Evolutionary conservation across 495 filamentous ascomycete species (phyloP), one percentile per base, ranked within the genome.

Genomic region (Pyronema domesticum): DNA sequence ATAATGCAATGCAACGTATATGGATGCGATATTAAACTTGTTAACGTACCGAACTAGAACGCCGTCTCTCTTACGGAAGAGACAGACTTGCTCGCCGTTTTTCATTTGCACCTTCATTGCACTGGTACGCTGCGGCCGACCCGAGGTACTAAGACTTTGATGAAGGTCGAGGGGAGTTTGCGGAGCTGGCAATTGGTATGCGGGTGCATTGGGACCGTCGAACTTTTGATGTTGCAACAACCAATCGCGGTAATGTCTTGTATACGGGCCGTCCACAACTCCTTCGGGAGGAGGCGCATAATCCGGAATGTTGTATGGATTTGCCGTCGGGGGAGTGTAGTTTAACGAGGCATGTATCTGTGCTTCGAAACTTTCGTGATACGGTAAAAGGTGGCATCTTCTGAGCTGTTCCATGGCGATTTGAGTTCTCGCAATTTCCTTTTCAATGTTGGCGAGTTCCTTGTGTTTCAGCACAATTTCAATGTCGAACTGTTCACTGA

Each of bases 401-500:
- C 91, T 83, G 46, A 98, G 75, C 67, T 96, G 91, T 69, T 98
- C 91, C 58, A 95, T 75, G n/a, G 88, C 84, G 59, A 88, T 72
- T 73, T 95, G 88, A 60, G 89, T 95, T 73, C 94, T 95, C 60
- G 86, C 88, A 57, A 96, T 77, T 68, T 96, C 89, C 68, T 95
- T 88, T 66, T 96, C 86, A 68, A 98, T 94, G 55, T 94, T 74
- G 13, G 87, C 84, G 23, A 95, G 70, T 70, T 98, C 91, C 58
- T 89, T 78, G 65, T 98, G 91, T 72, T 95, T 98, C 60, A 94
- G 69, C 53, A 95, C 71, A 42, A 96, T 89, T 69, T 96, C 87
- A 55, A 93, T 78, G 60, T 84, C 82, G 67, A 98, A 80, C 68
- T 95, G 85, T 40, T 82, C 76, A 60, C 87, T 81, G 60, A 95